phyloP scores from a whole-genome alignment of 139 green algal genomes.

The Coelastrella sp. region DNA sequence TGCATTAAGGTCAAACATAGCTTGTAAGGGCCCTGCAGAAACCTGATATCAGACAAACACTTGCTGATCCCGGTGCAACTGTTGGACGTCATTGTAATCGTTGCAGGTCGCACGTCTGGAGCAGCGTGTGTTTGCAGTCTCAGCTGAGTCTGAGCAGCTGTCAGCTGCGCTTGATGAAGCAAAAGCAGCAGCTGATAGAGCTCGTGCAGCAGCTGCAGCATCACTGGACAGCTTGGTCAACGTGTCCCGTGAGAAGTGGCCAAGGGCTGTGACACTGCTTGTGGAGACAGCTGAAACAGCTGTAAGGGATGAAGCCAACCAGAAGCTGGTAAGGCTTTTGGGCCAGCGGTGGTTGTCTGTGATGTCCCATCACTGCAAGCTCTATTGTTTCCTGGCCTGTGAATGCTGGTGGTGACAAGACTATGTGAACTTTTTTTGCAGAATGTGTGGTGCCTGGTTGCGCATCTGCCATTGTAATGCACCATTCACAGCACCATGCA shows the following conservation, averaged over 20 bases:
- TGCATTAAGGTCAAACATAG: too few relatives aligned
- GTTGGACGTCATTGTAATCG: too few relatives aligned
- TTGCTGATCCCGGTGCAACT: not conserved
- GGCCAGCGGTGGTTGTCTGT: too few relatives aligned
- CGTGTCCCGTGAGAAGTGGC: slow-evolving; percentile 51
- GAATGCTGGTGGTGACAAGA: not conserved
- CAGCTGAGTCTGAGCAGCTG: slow-evolving; percentile 20
- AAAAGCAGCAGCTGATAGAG: slow-evolving; percentile 6
- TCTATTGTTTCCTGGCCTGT: too few relatives aligned
- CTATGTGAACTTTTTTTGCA: not conserved
- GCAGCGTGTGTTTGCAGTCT: slow-evolving; percentile 26
- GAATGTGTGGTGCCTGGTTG: not conserved
- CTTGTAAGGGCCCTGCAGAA: not conserved
- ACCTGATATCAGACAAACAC: not conserved
- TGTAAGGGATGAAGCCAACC: not conserved
- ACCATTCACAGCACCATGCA: not conserved
- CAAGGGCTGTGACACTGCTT: slow-evolving; percentile 36
- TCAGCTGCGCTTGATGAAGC: slow-evolving; percentile 11
- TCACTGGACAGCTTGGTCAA: slow-evolving; percentile 43
- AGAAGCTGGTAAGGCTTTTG: not conserved
- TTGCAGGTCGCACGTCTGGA: slow-evolving; percentile 43
- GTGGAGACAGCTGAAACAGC: slow-evolving; percentile 44
- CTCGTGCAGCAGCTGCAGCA: not conserved
- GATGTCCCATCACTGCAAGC: not conserved
- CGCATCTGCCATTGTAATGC: not conserved